Conservation (phyloP, 306 rosid genomes). For the Gleditsia sinensis region DNA sequence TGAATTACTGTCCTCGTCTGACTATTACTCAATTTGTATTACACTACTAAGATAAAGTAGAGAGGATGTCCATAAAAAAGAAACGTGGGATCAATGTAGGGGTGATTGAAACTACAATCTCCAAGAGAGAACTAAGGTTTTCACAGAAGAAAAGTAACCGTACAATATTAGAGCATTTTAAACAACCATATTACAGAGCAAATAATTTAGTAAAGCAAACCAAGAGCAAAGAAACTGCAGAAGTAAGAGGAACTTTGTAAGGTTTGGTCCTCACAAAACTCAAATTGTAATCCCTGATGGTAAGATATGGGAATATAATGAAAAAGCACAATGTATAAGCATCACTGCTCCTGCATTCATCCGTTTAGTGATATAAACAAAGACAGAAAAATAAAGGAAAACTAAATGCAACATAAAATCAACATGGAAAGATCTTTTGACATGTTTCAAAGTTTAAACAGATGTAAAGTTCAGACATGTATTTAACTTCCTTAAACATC, state of each 20-base stretch:
- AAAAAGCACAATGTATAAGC: conserved; percentile 60
- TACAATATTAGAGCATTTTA: no score
- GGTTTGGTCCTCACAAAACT: conserved; percentile 54
- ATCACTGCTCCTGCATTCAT: conserved; percentile 74
- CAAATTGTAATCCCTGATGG: conserved; percentile 54
- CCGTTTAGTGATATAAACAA: conserved; percentile 40
- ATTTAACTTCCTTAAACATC: conserved; percentile 16
- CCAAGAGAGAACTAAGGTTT: no score
- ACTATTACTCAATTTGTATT: no score
- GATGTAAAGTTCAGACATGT: neutral
- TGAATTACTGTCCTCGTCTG: no score
- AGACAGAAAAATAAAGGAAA: conserved; percentile 27
- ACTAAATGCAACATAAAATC: conserved; percentile 14
- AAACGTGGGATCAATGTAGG: no score
- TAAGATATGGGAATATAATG: conserved; percentile 68
- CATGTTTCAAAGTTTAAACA: conserved; percentile 16
- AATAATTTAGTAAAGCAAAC: no score
- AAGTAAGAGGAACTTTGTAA: conserved; percentile 11
- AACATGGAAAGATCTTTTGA: conserved; percentile 15
- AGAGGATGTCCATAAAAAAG: no score
- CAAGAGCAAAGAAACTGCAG: conserved; percentile 6
- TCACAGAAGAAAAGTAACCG: no score
- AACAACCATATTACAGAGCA: no score
- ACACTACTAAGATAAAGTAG: no score
- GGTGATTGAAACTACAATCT: no score